Base-by-base conservation (phyloP, 208 protist species). In the Trypanosoma scelopori region DNA sequence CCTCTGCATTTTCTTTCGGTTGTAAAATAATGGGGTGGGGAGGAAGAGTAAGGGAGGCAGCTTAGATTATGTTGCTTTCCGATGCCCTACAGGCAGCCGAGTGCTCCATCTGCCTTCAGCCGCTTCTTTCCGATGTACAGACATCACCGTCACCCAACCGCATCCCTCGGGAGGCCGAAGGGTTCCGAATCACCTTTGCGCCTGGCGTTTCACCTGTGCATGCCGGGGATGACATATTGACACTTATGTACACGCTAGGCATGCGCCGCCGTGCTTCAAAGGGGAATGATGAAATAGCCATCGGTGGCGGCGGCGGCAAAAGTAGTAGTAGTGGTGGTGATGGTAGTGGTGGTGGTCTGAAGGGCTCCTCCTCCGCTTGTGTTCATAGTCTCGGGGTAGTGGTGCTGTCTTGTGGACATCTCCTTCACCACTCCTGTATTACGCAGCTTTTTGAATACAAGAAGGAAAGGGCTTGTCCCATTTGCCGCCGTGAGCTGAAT, bases 101-200 rank as follows among this genome's bases (percentile, higher is more conserved):
- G 47, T 95, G 89, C 47, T 75, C 85, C 23, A 92, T 95, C 52
- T 95, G 89, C 52, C 64, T 95, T 53, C 81, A 91, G 63, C 64
- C 78, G 3, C 76, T 95, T 16, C 47, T 75, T 23, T 27, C 37
- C 41, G 32, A 13, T 28, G 43, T 5, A 57, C 18, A 11, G 3
- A 1, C 23, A 18, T 9, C 48, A 12, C 15, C 50, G 55, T 51
- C 42, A 0, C 63, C 67, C 9, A 37, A 37, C 9, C 32, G 9
- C 3, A 37, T 3, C 32, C 32, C 32, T 42, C 12, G 9, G 41
- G n/a, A 18, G 22, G 51, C 41, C 15, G 48, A 47, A 18, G 81
- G 60, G 39, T 87, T 87, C 59, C 64, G 41, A 58, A 78, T 87
- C 35, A 74, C 71, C 18, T 81, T 76, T 50, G 73, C 81, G 1